Base-by-base conservation (phyloP, 2,329 filamentous ascomycete genomes). In the Trichoderma koningii region DNA sequence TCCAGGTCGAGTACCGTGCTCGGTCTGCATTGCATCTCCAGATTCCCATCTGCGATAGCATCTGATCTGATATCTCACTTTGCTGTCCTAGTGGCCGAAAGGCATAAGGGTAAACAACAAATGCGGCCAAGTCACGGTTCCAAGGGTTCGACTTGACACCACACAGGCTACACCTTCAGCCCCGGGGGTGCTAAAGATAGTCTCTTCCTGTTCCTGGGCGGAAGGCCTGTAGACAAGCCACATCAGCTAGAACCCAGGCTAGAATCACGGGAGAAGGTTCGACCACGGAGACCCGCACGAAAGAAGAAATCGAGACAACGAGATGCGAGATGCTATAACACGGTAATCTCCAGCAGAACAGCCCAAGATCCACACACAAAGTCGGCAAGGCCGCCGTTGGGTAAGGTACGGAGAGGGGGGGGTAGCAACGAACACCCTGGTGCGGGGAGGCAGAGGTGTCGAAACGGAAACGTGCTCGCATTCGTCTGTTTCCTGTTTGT, bases 291-390 rank as follows among this genome's bases (percentile, higher is more conserved):
- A 63, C 50, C 59, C 59, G 59, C 59, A 55, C 41, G 15, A 51
- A 55, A 55, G 59, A 53, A 63, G 41, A 53, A 63, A 55, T 30
- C 44, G 38, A 60, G 56, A 60, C 45, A 30, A 51, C 45, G 45
- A 34, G 41, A 53, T 63, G 59, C 41, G 45, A 60, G 30, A 63
- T 61, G 26, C 34, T 21, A 63, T 38, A 51, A 63, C 59, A 63
- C 59, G 59, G 59, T 63, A 63, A 63, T 63, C 59, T 63, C 59
- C 59, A 63, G 59, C 42, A 63, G 34, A 50, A 63, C 59, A 63
- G 12, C 30, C 41, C 48, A 53, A 52, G 50, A 38, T 63, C 59
- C 59, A 63, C 59, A 52, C n/a, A 55, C n/a, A 50, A 23, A 47
- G 42, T 63, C 59, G 59, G 59, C 48, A 63, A 63, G 59, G 48